phyloP scores from a whole-genome alignment of 768 basidiomycete species.

The Hirschioporus abietinus region DNA sequence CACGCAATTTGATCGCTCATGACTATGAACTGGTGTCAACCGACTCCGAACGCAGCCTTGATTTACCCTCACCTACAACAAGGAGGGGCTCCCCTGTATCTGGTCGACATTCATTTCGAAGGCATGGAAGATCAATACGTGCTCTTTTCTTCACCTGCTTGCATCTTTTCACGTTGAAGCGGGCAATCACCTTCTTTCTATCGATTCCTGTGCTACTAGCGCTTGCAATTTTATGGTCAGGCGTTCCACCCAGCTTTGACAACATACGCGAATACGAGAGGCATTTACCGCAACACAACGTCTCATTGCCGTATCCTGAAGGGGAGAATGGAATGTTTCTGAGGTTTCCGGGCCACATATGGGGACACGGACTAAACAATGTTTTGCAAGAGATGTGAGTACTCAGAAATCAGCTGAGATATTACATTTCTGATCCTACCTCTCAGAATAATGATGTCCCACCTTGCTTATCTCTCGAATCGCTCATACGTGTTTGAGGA shows the following conservation, averaged over 20 bases:
- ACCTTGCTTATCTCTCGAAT: slow-evolving; percentile 44
- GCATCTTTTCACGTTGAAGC: slow-evolving; percentile 24
- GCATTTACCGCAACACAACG: slow-evolving; percentile 34
- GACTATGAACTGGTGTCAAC: not conserved
- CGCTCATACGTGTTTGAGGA: slow-evolving; percentile 60
- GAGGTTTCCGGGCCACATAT: slow-evolving; percentile 48
- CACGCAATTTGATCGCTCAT: not conserved
- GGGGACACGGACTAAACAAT: slow-evolving; percentile 61
- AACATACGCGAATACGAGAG: slow-evolving; percentile 32
- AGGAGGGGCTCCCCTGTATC: not conserved
- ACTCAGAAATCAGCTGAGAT: not conserved
- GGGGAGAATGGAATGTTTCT: slow-evolving; percentile 30
- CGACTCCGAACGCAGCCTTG: slow-evolving; percentile 1
- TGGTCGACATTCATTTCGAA: not conserved
- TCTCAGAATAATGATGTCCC: slow-evolving; percentile 41
- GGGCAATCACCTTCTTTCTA: slow-evolving; percentile 21
- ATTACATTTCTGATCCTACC: not conserved
- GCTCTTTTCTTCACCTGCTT: slow-evolving; percentile 9
- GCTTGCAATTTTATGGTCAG: slow-evolving; percentile 28
- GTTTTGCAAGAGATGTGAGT: slow-evolving; percentile 57
- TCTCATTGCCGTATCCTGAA: slow-evolving; percentile 17
- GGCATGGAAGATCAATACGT: not conserved
- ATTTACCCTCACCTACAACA: not conserved
- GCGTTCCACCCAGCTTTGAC: slow-evolving; percentile 34
- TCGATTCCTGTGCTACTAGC: slow-evolving; percentile 20